phyloP scores from a whole-genome alignment of 2,329 filamentous ascomycete genomes.

The Fusarium annulatum region DNA sequence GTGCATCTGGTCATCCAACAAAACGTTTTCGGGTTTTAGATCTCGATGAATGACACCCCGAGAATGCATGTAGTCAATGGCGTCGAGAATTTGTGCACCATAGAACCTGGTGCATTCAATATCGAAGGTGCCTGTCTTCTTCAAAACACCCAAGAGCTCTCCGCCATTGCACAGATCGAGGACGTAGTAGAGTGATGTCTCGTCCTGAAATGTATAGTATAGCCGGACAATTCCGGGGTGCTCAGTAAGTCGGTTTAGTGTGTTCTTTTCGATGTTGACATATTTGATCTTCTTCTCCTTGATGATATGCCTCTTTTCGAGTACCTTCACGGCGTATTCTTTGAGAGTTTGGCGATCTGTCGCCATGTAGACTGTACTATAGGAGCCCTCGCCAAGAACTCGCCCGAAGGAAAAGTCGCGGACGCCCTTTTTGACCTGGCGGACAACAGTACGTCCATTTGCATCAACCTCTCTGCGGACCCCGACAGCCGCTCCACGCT shows the following conservation, averaged over 20 bases:
- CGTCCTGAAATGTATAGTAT: conserved; percentile 99
- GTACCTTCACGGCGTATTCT: conserved; percentile 97
- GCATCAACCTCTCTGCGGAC: conserved; percentile 86
- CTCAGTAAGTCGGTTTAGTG: conserved; percentile 92
- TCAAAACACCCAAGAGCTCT: conserved; percentile 90
- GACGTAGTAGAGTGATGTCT: conserved; percentile 95
- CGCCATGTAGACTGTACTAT: conserved; percentile 93
- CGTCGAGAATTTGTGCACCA: conserved; percentile 93
- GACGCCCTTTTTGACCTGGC: conserved; percentile 94
- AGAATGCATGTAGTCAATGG: conserved; percentile 98
- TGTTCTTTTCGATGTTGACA: conserved; percentile 99
- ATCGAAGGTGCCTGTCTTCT: conserved; percentile 94
- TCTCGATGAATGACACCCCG: conserved; percentile 96
- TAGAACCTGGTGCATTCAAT: conserved; percentile 95
- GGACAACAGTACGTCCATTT: conserved; percentile 82
- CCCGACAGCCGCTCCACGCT: conserved; percentile 88
- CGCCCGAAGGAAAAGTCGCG: conserved; percentile 95
- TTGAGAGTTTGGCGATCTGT: conserved; percentile 94
- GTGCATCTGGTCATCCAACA: conserved; percentile 95
- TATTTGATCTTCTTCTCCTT: conserved; percentile 99
- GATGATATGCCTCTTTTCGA: conserved; percentile 99
- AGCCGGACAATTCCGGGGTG: conserved; percentile 96
- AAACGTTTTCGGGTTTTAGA: conserved; percentile 95
- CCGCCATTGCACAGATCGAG: conserved; percentile 92
- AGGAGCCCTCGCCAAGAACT: conserved; percentile 93